Percentiles rank a stretch among this genome's conserved stretches.
Evolutionary conservation across 2,329 filamentous ascomycete species (phyloP).

Genomic region (Phaeosphaeriaceae sp.): DNA sequence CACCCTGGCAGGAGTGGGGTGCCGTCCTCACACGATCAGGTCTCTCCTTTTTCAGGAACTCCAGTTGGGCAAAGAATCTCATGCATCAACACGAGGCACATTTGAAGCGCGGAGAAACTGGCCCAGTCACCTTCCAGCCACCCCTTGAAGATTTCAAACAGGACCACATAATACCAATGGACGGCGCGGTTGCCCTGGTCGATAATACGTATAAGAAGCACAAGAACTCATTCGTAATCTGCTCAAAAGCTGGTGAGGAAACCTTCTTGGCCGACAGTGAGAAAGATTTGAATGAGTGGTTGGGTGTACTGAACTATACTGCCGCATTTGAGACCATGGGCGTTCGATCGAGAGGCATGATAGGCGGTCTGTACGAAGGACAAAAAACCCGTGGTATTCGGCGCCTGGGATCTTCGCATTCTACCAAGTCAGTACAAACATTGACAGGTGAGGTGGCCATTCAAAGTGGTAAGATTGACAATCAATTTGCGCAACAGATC

Average conservation of each 20-base stretch:
- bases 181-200: conserved; percentile 86
- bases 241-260: conserved; percentile 83
- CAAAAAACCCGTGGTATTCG: conserved; percentile 75
- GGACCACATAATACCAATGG: conserved; percentile 90
- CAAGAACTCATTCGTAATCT: conserved; percentile 92
- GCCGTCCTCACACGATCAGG: conserved; percentile 96
- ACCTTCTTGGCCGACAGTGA: conserved; percentile 90
- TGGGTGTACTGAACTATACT: conserved; percentile 94
- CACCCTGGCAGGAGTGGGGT: conserved; percentile 99
- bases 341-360: conserved; percentile 85
- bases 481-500: conserved; percentile 85
- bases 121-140: conserved; percentile 86
- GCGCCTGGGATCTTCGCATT: conserved; percentile 67
- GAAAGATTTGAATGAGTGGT: conserved; percentile 93
- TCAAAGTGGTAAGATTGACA: conserved; percentile 75
- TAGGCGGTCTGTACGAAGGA: conserved; percentile 84
- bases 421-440: conserved; percentile 68
- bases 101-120: conserved; percentile 76
- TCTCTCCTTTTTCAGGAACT: conserved; percentile 94
- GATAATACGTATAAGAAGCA: conserved; percentile 92
- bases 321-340: conserved; percentile 92
- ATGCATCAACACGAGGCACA: conserved; percentile 88
- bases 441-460: conserved; percentile 76
- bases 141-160: conserved; percentile 92
- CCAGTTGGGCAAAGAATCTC: conserved; percentile 87